These are phyloP conservation scores for Trypanosoma avium DNA, from an alignment of 208 protist species.

Conservation along the genomic window DNA sequence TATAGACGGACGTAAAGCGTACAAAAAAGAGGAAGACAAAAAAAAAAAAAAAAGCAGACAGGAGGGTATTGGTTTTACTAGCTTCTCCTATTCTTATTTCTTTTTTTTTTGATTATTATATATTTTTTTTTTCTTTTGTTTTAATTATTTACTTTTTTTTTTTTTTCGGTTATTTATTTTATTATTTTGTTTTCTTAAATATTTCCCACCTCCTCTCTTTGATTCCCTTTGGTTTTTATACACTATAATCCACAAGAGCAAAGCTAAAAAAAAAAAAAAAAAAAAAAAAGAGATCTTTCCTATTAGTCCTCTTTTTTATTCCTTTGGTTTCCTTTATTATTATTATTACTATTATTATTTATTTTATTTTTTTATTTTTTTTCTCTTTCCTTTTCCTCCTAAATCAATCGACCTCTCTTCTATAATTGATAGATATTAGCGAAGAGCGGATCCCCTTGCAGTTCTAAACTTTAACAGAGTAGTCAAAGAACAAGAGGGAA, in stretches of 20 bases:
- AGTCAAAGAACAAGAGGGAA: neutral
- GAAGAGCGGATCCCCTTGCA: constrained; percentile 8
- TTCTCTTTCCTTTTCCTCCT: too few relatives aligned
- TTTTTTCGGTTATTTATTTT: neutral
- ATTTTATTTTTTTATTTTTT: constrained; percentile 17
- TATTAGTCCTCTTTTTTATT: constrained; percentile 2
- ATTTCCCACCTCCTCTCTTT: too few relatives aligned
- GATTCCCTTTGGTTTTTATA: too few relatives aligned
- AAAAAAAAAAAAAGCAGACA: neutral
- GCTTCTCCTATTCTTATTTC: neutral
- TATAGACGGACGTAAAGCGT: too few relatives aligned
- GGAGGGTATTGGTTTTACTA: neutral
- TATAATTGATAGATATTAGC: neutral
- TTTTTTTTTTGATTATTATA: neutral
- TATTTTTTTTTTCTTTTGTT: neutral
- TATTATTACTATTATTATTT: constrained; percentile 11
- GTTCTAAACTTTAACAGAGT: neutral
- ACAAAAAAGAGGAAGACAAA: too few relatives aligned
- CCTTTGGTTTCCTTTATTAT: too few relatives aligned
- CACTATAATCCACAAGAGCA: too few relatives aligned
- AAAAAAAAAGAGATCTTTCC: too few relatives aligned
- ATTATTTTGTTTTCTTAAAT: constrained; percentile 1
- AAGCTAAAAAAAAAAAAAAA: too few relatives aligned
- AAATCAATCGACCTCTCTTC: too few relatives aligned
- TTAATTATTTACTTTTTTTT: neutral